These are phyloP conservation scores for Teratosphaeria nubilosa DNA, from an alignment of 2,329 filamentous ascomycete species.

Conservation along the genomic window DNA sequence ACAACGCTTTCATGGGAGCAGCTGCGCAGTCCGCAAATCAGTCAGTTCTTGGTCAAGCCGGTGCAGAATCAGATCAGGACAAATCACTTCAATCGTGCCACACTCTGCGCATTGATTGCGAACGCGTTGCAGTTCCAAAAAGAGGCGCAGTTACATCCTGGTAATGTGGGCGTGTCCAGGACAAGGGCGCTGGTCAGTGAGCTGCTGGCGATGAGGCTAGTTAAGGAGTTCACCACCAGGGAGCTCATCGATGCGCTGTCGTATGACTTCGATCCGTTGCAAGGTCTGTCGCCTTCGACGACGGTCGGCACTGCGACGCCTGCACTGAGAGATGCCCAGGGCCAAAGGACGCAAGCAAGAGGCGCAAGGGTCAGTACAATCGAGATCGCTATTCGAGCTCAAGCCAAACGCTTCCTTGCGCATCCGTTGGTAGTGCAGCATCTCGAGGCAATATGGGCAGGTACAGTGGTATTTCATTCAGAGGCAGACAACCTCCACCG, in stretches of 20 bases:
- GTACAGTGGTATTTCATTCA: constrained; percentile 88
- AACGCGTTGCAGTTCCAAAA: constrained; percentile 91
- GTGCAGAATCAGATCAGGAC: constrained; percentile 82
- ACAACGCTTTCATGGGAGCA: constrained; percentile 93
- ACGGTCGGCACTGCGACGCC: constrained; percentile 21
- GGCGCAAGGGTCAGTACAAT: constrained; percentile 77
- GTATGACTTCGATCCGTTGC: constrained; percentile 88
- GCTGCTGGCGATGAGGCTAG: constrained; percentile 74
- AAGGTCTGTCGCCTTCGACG: constrained; percentile 55
- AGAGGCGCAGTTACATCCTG: constrained; percentile 70
- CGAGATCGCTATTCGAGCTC: constrained; percentile 85
- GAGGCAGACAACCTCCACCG: constrained; percentile 77
- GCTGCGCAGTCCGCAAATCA: constrained; percentile 87
- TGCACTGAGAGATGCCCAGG: constrained; percentile 13
- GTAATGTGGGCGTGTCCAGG: constrained; percentile 71
- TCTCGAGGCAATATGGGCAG: constrained; percentile 94
- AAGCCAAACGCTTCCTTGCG: constrained; percentile 83
- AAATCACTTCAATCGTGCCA: constrained; percentile 75
- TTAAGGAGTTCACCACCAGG: constrained; percentile 80
- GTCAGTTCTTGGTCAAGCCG: constrained; percentile 89
- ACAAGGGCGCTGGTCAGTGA: constrained; percentile 86
- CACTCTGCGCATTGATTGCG: constrained; percentile 80
- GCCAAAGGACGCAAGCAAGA: constrained; percentile 41
- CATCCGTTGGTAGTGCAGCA: constrained; percentile 89
- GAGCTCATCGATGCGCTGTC: constrained; percentile 90